Percentiles rank a stretch among this genome's conserved stretches.
Conservation (phyloP, 1,284 basidiomycete species). For the Boletus sp. region DNA sequence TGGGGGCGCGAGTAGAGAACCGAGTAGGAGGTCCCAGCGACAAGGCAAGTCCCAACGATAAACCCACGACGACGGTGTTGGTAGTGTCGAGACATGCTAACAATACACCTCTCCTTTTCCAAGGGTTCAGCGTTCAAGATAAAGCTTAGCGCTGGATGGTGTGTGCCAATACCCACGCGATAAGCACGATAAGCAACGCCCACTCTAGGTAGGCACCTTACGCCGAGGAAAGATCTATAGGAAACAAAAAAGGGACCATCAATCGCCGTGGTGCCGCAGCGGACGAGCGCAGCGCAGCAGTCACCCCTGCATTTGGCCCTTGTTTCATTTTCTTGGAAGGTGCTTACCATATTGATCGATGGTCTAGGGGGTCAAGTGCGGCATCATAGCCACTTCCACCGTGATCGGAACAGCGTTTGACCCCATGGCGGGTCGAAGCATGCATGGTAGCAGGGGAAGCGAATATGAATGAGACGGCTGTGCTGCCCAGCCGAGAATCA, state of each 20-base stretch:
- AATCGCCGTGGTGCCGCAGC: constrained; percentile 44
- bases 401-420: constrained; percentile 18
- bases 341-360: constrained; percentile 45
- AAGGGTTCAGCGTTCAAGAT: too few species aligned
- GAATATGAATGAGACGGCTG: constrained; percentile 46
- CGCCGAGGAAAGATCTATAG: constrained; percentile 1
- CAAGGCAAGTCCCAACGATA: too few species aligned
- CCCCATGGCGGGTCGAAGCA: too few species aligned
- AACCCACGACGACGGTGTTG: too few species aligned
- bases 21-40: too few species aligned
- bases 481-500: constrained; percentile 31
- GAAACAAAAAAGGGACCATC: neutral
- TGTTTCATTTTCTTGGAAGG: constrained; percentile 39
- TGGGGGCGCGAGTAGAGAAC: too few species aligned
- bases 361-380: constrained; percentile 34
- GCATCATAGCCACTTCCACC: neutral
- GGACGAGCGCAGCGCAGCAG: constrained; percentile 40
- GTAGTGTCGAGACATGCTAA: too few species aligned
- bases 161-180: too few species aligned
- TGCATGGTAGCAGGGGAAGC: constrained; percentile 34
- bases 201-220: constrained; percentile 3
- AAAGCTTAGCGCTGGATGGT: too few species aligned
- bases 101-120: too few species aligned
- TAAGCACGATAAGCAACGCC: constrained; percentile 1
- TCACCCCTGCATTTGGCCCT: constrained; percentile 40